phyloP scores from a whole-genome alignment of 75 land plant genomes.

The Cunninghamia lanceolata region DNA sequence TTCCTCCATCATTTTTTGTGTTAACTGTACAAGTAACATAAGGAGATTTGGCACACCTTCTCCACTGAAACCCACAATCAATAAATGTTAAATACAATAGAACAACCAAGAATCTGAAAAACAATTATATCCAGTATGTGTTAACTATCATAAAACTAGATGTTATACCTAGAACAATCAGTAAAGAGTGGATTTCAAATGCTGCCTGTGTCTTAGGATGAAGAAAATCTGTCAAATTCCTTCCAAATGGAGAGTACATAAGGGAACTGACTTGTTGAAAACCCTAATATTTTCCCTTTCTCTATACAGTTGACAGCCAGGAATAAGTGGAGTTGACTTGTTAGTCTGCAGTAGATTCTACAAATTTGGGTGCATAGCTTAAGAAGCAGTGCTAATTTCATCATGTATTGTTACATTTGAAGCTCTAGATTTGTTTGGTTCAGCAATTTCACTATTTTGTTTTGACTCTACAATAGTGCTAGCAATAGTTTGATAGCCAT shows the following conservation, averaged over 20 bases:
- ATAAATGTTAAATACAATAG: no score
- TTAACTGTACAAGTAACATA: no score
- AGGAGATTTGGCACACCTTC: no score
- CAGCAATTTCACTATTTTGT: no score
- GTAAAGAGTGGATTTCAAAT: slow-evolving; percentile 1
- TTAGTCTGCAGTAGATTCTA: slow-evolving; percentile 30
- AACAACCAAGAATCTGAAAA: no score
- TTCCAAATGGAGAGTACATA: slow-evolving; percentile 14
- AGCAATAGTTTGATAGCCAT: not conserved
- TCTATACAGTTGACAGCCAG: no score
- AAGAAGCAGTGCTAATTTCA: slow-evolving; percentile 26
- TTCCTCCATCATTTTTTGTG: no score
- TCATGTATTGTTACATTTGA: slow-evolving; percentile 26
- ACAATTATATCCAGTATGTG: no score
- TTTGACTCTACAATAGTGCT: not conserved
- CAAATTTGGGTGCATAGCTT: slow-evolving; percentile 21
- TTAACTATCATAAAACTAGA: not conserved
- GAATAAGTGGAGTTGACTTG: no score
- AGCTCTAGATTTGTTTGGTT: no score
- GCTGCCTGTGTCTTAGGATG: not conserved
- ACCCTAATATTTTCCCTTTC: slow-evolving; percentile 17
- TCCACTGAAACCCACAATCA: no score
- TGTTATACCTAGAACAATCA: not conserved
- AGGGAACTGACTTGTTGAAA: slow-evolving; percentile 20
- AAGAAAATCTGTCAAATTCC: not conserved